Percentiles rank a stretch among this genome's conserved stretches.
Conservation (phyloP, 805 yeast species). For the Candida coleopterorum region DNA sequence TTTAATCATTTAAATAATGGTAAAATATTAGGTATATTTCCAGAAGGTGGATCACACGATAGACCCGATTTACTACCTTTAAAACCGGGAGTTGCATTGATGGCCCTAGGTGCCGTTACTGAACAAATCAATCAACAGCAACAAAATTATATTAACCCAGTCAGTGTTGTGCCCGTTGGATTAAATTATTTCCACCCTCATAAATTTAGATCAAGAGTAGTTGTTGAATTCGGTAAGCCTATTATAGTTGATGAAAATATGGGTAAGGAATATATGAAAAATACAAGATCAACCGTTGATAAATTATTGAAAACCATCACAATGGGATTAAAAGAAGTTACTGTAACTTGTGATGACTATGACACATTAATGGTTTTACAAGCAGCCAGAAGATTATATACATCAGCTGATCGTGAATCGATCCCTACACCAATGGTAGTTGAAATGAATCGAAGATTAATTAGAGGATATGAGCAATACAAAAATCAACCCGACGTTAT, state of each 20-base stretch:
- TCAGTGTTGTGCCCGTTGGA: constrained; percentile 37
- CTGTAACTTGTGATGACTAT: constrained; percentile 38
- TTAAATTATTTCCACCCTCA: constrained; percentile 40
- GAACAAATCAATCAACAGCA: constrained; percentile 17
- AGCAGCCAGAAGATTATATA: constrained; percentile 38
- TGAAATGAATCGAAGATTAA: constrained; percentile 37
- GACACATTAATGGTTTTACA: constrained; percentile 41
- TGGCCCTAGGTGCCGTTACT: constrained; percentile 40
- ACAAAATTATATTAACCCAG: constrained; percentile 17
- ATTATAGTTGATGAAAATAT: constrained; percentile 26
- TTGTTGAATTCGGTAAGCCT: constrained; percentile 39
- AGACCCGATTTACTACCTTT: constrained; percentile 38
- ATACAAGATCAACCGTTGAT: constrained; percentile 24
- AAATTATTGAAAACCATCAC: constrained; percentile 26
- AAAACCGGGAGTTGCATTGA: constrained; percentile 42
- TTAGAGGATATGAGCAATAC: constrained; percentile 32
- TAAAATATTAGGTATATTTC: constrained; percentile 36
- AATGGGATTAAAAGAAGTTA: constrained; percentile 32
- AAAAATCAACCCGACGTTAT: constrained; percentile 31
- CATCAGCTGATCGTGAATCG: constrained; percentile 26
- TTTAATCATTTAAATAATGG: constrained; percentile 31
- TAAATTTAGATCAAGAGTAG: constrained; percentile 37
- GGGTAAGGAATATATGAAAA: constrained; percentile 23
- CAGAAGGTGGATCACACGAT: constrained; percentile 44
- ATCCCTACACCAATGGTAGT: constrained; percentile 40